Evolutionary conservation across 116 monocot genomes (phyloP).

Genomic region (Iris pallida): DNA sequence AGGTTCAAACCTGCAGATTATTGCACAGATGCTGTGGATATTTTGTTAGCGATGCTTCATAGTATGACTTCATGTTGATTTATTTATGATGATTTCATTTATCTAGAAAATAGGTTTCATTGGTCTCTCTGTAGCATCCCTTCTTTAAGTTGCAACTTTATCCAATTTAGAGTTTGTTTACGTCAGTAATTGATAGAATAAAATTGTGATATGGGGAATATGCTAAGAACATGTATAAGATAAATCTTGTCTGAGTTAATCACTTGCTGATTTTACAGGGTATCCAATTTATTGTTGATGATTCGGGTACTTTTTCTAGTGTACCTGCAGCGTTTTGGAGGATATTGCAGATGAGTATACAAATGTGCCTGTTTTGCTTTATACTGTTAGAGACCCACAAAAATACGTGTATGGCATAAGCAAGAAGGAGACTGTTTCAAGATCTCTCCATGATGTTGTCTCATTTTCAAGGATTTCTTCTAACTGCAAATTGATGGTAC

Average conservation of each 20-base stretch:
- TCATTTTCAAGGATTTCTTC: constrained; percentile 79
- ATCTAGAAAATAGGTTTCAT: no score
- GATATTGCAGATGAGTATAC: constrained; percentile 77
- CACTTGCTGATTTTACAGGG: constrained; percentile 48
- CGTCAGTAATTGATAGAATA: not conserved
- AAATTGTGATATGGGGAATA: not conserved
- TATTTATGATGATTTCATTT: no score
- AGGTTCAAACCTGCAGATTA: no score
- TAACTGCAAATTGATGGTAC: constrained; percentile 64
- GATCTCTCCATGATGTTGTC: constrained; percentile 78
- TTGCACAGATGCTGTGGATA: no score
- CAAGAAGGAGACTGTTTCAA: constrained; percentile 40
- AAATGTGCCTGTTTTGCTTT: constrained; percentile 80
- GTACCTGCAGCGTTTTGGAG: constrained; percentile 73
- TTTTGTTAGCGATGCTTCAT: no score
- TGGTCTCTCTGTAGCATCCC: no score
- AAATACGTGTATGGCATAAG: constrained; percentile 23
- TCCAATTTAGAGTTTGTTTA: not conserved
- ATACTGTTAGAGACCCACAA: constrained; percentile 52
- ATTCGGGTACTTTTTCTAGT: constrained; percentile 79
- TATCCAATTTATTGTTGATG: constrained; percentile 88
- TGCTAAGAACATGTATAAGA: no score
- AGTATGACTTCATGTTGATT: no score
- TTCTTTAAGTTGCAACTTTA: no score
- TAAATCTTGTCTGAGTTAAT: constrained; percentile 7